A percentile compares a stretch with the other conserved stretches of the same genome.
These are phyloP conservation scores for Astragalus glycyphyllos DNA, from an alignment of 306 rosid species.

Conservation along the genomic window DNA sequence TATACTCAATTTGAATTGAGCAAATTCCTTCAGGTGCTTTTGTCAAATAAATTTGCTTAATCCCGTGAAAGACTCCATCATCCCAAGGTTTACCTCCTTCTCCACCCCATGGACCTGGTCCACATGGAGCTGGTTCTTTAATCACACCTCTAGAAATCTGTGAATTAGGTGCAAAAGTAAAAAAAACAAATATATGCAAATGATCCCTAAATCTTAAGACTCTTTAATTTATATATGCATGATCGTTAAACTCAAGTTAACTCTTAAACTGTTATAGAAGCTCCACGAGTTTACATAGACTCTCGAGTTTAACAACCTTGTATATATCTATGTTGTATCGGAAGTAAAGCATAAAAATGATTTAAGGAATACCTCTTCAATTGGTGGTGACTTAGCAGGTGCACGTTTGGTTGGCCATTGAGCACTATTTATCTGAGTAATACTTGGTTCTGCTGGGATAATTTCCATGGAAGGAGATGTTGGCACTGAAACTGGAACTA, in stretches of 20 bases:
- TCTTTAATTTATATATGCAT: neutral
- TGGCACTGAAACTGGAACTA: constrained; percentile 44
- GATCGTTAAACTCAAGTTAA: no score
- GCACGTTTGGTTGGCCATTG: constrained; percentile 61
- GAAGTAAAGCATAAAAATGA: constrained; percentile 16
- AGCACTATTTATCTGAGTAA: constrained; percentile 51
- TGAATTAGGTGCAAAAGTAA: neutral
- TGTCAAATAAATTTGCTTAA: constrained; percentile 80
- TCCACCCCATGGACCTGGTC: constrained; percentile 99
- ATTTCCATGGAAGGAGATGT: constrained; percentile 52
- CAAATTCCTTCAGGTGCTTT: constrained; percentile 71
- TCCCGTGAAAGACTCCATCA: constrained; percentile 88
- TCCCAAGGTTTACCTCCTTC: constrained; percentile 95
- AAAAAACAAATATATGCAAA: constrained; percentile 1
- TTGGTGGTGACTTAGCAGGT: constrained; percentile 54
- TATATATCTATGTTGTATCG: neutral
- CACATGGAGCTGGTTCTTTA: constrained; percentile 86
- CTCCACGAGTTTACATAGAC: no score
- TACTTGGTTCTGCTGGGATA: constrained; percentile 46
- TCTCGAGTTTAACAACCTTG: no score
- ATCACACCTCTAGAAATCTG: constrained; percentile 71
- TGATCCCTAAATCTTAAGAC: neutral
- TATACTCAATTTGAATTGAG: constrained; percentile 89
- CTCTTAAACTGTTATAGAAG: no score
- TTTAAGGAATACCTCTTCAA: constrained; percentile 61